Percentiles rank a stretch among this genome's conserved stretches.
Evolutionary conservation across 768 basidiomycete genomes (phyloP).

Genomic region (Podaxis sp.): DNA sequence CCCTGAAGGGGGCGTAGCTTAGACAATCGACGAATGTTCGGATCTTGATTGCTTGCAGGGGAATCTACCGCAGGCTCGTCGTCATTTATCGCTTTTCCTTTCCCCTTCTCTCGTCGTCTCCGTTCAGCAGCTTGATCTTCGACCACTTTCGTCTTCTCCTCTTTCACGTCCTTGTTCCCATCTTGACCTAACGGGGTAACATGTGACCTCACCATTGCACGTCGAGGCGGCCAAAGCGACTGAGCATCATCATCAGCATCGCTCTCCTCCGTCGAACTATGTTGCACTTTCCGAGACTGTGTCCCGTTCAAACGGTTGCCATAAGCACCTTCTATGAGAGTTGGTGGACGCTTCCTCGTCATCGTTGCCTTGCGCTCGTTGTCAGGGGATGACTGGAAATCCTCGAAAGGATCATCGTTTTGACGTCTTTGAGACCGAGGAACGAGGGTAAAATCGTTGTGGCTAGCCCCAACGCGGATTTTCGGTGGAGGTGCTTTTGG

Average conservation of each 20-base stretch:
- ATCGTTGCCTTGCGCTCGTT: not conserved
- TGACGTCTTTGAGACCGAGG: not conserved
- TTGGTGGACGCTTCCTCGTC: not conserved
- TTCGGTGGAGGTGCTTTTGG: not conserved
- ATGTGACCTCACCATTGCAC: not conserved
- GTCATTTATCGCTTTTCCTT: constrained; percentile 1
- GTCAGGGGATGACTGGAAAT: not conserved
- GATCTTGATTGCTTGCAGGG: not conserved
- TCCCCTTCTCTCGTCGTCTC: constrained; percentile 3
- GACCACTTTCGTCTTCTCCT: not conserved
- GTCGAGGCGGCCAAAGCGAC: constrained; percentile 3
- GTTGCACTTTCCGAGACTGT: not conserved
- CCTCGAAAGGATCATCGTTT: constrained; percentile 8
- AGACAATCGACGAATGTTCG: not conserved
- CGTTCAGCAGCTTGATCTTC: not conserved
- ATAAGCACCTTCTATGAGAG: not conserved
- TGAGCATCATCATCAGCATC: not conserved
- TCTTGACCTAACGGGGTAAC: not conserved
- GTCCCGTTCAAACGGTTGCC: not conserved
- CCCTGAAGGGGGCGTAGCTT: not conserved
- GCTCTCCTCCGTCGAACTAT: constrained; percentile 4
- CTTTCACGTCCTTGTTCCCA: not conserved
- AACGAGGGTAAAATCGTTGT: not conserved
- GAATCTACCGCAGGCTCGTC: not conserved
- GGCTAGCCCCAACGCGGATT: not conserved